A percentile compares a stretch with the other conserved stretches of the same genome.
These are phyloP conservation scores for Fraxinus ornus DNA, from an alignment of 305 asterid genomes.

Conservation along the genomic window DNA sequence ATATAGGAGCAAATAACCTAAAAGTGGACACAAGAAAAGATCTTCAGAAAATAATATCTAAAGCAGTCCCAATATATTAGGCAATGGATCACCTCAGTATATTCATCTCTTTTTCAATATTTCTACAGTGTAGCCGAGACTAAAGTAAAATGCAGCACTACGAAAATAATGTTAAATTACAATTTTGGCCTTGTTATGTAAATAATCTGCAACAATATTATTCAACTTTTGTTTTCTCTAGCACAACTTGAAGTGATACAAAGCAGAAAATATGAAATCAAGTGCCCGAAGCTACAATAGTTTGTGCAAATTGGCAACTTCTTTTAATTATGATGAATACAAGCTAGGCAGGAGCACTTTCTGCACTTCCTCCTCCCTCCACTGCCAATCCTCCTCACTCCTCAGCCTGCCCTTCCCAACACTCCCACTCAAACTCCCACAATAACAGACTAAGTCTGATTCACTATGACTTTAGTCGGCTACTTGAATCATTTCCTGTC, in stretches of 20 bases:
- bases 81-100: neutral
- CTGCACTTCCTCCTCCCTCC: conserved; percentile 1
- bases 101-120: neutral
- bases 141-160: neutral
- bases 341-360: neutral
- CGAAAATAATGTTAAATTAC: neutral
- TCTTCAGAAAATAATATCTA: neutral
- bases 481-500: neutral
- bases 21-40: neutral
- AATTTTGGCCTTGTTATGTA: neutral
- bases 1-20: conserved; percentile 17
- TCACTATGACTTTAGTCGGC: neutral
- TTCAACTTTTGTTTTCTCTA: neutral
- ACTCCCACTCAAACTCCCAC: neutral
- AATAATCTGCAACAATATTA: neutral
- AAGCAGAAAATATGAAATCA: neutral
- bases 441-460: neutral
- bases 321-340: neutral
- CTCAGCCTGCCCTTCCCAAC: neutral
- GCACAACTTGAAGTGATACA: neutral
- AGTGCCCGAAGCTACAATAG: neutral
- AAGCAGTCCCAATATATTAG: neutral
- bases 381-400: neutral
- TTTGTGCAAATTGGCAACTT: neutral
- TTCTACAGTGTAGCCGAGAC: neutral